Evolutionary conservation across 2,329 filamentous ascomycete genomes (phyloP).

Genomic region (Cercospora sesami): DNA sequence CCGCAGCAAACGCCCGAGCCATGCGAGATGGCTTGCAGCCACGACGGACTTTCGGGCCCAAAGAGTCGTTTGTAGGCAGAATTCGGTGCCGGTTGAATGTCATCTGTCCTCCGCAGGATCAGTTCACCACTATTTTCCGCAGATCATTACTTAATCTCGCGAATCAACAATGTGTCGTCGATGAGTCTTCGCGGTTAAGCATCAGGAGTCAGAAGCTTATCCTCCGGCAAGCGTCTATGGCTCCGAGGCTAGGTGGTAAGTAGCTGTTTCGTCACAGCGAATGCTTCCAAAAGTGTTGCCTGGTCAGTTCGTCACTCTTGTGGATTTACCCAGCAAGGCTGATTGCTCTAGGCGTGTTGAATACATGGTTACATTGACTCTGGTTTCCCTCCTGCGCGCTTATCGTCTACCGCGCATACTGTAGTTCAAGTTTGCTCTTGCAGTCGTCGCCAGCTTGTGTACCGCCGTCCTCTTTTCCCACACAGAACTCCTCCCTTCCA

Average conservation of each 20-base stretch:
- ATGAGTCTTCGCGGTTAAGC: background rate
- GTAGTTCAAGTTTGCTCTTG: conserved; percentile 67
- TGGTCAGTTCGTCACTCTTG: background rate
- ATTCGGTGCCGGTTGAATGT: background rate
- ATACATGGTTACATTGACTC: conserved; percentile 7
- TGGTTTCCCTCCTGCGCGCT: background rate
- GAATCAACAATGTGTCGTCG: background rate
- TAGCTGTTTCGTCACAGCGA: background rate
- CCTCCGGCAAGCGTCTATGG: background rate
- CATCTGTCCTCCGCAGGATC: background rate
- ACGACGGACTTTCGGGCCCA: conserved; percentile 4
- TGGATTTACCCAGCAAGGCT: background rate
- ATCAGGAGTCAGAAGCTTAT: background rate
- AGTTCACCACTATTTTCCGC: background rate
- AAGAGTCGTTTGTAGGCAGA: background rate
- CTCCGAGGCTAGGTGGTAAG: background rate
- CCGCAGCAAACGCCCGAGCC: background rate
- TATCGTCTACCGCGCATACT: conserved; percentile 25
- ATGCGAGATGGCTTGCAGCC: conserved; percentile 1
- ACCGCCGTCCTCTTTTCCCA: conserved; percentile 79
- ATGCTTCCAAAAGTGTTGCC: background rate
- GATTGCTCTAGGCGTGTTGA: background rate
- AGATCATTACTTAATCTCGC: background rate
- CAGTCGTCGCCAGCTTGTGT: conserved; percentile 77
- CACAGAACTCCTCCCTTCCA: conserved; percentile 78